Evolutionary conservation across 1,284 basidiomycete genomes (phyloP).

Genomic region (Microbotryum saponariae): DNA sequence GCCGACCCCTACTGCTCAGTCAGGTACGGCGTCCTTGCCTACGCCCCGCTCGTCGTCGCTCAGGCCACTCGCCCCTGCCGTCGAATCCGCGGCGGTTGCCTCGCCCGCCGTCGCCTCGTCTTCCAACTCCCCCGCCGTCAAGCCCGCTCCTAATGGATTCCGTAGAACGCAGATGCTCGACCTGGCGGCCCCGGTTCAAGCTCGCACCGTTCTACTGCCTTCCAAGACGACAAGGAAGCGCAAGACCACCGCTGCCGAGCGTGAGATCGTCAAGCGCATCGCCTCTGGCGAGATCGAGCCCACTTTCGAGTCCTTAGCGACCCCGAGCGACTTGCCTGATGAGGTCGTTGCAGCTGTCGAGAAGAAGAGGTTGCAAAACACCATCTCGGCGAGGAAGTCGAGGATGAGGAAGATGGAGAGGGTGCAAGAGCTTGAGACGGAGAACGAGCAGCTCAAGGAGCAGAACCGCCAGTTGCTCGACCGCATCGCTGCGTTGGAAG

Average conservation of each 20-base stretch:
- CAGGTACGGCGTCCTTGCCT: slow-evolving; percentile 4
- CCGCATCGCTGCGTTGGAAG: too few species aligned
- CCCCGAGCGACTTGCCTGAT: slow-evolving; percentile 41
- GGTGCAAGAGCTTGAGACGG: slow-evolving; percentile 55
- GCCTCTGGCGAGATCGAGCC: slow-evolving; percentile 48
- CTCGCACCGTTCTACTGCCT: slow-evolving; percentile 51
- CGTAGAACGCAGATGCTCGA: slow-evolving; percentile 15
- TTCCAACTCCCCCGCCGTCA: background rate
- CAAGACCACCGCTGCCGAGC: slow-evolving; percentile 49
- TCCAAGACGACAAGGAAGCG: slow-evolving; percentile 56
- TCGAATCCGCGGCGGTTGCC: slow-evolving; percentile 39
- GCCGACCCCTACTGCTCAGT: background rate
- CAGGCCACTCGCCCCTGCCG: slow-evolving; percentile 36
- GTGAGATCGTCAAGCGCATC: slow-evolving; percentile 38
- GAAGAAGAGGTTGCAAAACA: slow-evolving; percentile 68
- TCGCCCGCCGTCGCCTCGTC: background rate
- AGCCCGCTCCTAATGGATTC: background rate
- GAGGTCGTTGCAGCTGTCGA: slow-evolving; percentile 54
- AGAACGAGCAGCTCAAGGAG: slow-evolving; percentile 41
- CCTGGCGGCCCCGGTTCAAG: slow-evolving; percentile 31
- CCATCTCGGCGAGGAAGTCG: slow-evolving; percentile 64
- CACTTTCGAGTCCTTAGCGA: slow-evolving; percentile 48
- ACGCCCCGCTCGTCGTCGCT: background rate
- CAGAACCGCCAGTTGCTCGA: slow-evolving; percentile 7
- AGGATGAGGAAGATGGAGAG: slow-evolving; percentile 67